Conservation (phyloP, 179 eudicot genomes). For the Silene coronaria region DNA sequence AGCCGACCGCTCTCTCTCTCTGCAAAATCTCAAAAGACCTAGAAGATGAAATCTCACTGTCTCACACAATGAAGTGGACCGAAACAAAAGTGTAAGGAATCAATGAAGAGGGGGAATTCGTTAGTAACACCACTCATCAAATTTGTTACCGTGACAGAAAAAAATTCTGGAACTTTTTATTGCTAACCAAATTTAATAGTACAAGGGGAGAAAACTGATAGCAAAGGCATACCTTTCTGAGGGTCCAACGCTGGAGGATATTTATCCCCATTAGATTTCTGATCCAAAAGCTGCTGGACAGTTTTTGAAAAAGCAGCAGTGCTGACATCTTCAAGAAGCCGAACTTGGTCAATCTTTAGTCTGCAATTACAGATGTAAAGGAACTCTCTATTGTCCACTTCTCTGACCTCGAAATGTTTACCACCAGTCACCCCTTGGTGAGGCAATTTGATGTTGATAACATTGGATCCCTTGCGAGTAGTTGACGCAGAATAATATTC, state of each 20-base stretch:
- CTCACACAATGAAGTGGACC: background rate
- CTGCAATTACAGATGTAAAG: slow-evolving; percentile 58
- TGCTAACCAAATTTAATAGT: background rate
- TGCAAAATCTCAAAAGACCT: background rate
- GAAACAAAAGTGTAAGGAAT: background rate
- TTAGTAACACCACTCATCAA: background rate
- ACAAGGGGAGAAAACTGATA: background rate
- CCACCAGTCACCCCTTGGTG: slow-evolving; percentile 78
- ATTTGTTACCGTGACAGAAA: background rate
- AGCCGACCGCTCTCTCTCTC: background rate
- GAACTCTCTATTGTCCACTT: slow-evolving; percentile 63
- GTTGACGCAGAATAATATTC: slow-evolving; percentile 64
- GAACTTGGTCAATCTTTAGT: slow-evolving; percentile 72
- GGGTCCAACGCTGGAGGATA: slow-evolving; percentile 95
- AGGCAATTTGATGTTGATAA: slow-evolving; percentile 65
- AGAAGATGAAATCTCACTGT: background rate
- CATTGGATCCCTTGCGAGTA: slow-evolving; percentile 69
- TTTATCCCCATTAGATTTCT: slow-evolving; percentile 65
- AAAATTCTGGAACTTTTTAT: background rate
- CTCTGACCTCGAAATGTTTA: slow-evolving; percentile 69
- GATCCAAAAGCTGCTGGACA: slow-evolving; percentile 57
- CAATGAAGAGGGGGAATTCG: background rate
- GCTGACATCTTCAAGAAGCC: slow-evolving; percentile 78
- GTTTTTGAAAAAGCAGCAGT: slow-evolving; percentile 74
- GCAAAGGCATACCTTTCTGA: slow-evolving; percentile 47